Evolutionary conservation across 495 filamentous ascomycete genomes (phyloP), one percentile per base, ranked within the genome.

Genomic region (Penicillium malachiteum): DNA sequence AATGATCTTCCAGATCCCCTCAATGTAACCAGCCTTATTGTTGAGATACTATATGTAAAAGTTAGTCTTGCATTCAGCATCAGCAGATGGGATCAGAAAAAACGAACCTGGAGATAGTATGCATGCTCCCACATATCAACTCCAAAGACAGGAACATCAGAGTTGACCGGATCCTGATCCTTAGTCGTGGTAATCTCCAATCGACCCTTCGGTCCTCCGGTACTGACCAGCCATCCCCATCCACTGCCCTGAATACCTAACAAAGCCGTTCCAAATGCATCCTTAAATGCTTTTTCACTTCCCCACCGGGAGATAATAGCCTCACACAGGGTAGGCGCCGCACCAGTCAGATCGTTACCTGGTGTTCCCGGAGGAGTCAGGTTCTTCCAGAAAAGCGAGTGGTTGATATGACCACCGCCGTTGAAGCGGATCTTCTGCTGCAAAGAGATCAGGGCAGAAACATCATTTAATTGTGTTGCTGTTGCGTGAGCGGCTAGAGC

Each of bases 91-190:
- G 14, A 14, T 31, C 30, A 17, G n/a, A 3, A 8, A 31, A 47
- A 45, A 73, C 75, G 63, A 60, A 82, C 77, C 66, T 76, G 71
- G 31, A 78, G 59, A 54, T 87, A 88, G 63, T 84, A 91, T 45
- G 84, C 84, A 81, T 93, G 91, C 74, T 98, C 94, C 94, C 94
- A 98, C 76, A 95, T 95, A 81, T 98, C 94, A 54, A 97, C 86
- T 0, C 94, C 94, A 40, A 98, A 79, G 37, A 98, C 64, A 35
- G 92, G 90, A 21, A 82, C 79, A 68, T 86, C 89, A 46, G 84
- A 85, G 6, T 88, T 81, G 17, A 97, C 87, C 0, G 94, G 87
- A 66, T 98, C 94, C 74, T 98, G 94, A 71, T 97, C 87, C 81
- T 84, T 83, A 76, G 91, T 81, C 50, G 89, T 81, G 74, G 79